Evolutionary conservation across 2,329 filamentous ascomycete genomes (phyloP), one percentile per base, ranked within the genome.

Genomic region (Helotiales sp.): DNA sequence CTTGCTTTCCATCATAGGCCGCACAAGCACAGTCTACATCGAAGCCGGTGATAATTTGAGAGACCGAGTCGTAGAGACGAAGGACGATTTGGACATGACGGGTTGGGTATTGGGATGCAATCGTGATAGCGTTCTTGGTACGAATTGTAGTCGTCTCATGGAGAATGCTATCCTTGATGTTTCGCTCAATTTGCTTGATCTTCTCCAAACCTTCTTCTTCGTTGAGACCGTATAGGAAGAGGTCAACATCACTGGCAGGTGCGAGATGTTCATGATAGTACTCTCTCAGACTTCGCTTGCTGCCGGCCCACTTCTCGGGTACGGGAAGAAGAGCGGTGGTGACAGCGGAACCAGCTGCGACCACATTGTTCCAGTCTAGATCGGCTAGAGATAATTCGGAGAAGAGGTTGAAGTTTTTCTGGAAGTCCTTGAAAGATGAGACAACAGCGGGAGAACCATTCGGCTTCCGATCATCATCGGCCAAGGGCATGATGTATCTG

Each of bases 51-150:
- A 97, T 83, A 40, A 97, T 94, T 77, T 96, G 92, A 0, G 91
- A 90, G 54, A 96, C 81, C 0, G 90, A 93, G 75, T 93, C 92
- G 82, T 97, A 96, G 43, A 96, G 88, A 40, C 93, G 90, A 32
- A 96, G 84, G 24, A 97, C 93, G 73, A 97, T 93, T 83, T 88
- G 92, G 3, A 96, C 85, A 76, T 96, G 93, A 1, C 93, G 89
- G 40, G 89, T 93, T 0, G 93, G 93, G 75, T 96, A 94, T 77
- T 95, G 89, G 52, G 90, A 93, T 37, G 87, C 91, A 75, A 97
- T 96, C 0, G 93, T 96, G 65, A 97, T 89, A 10, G 93, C 91
- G 75, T 96, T 91, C 81, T 95, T 96, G 20, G 93, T 96, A 40
- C 93, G 86, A 54, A 97, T 87, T 0, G 92, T 92, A 0, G 92